Evolutionary conservation across 2,329 filamentous ascomycete species (phyloP).

Genomic region (Aureobasidium namibiae): DNA sequence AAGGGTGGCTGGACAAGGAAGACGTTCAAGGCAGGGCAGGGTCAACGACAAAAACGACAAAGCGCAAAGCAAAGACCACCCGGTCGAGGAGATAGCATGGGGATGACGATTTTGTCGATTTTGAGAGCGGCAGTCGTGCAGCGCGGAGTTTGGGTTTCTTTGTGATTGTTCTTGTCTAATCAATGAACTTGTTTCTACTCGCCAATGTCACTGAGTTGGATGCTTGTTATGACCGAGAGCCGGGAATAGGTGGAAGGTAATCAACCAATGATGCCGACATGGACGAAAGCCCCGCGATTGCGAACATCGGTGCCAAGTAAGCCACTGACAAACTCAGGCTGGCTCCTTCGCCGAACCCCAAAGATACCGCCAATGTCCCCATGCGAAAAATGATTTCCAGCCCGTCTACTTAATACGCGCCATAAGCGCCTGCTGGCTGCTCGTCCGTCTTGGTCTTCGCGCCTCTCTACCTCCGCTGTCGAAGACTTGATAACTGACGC

Average conservation of each 20-base stretch:
- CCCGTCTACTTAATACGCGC: constrained; percentile 6
- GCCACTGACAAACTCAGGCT: constrained; percentile 10
- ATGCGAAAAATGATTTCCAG: constrained; percentile 13
- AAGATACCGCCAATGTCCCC: constrained; percentile 10
- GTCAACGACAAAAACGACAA: neutral
- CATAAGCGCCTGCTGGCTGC: constrained; percentile 8
- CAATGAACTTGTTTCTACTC: neutral
- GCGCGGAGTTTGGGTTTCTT: constrained; percentile 6
- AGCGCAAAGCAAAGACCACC: constrained; percentile 11
- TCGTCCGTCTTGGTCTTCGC: neutral
- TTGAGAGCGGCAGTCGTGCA: neutral
- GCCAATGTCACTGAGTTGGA: neutral
- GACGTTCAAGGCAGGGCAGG: constrained; percentile 25
- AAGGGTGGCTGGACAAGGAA: constrained; percentile 27
- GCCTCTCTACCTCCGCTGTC: neutral
- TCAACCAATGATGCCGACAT: neutral
- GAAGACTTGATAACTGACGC: neutral
- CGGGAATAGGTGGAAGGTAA: neutral
- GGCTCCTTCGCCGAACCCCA: constrained; percentile 9
- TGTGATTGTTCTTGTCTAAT: neutral
- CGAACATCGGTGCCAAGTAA: constrained; percentile 2
- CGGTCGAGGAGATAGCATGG: neutral
- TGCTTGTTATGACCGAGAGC: neutral
- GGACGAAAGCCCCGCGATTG: neutral
- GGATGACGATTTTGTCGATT: constrained; percentile 1